Evolutionary conservation across 176 grass and related monocot genomes (phyloP).

Genomic region (Puya raimondii): DNA sequence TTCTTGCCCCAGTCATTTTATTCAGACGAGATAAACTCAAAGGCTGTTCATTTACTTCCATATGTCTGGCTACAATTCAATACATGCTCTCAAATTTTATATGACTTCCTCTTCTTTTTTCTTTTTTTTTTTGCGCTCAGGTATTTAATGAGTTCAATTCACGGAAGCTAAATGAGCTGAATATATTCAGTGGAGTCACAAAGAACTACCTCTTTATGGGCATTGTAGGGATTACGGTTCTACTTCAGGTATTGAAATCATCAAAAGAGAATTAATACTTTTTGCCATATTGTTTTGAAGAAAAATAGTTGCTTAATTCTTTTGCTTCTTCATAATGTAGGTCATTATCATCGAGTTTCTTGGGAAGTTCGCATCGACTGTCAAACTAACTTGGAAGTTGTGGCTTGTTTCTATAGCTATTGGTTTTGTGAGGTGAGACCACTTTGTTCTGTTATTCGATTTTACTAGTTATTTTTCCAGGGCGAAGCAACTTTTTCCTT

Average conservation of each 20-base stretch:
- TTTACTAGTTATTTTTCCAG: conserved; percentile 14
- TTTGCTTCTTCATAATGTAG: conserved; percentile 28
- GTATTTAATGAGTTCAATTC: conserved; percentile 91
- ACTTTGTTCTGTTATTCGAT: neutral
- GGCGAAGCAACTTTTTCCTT: too few species aligned
- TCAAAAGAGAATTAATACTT: neutral
- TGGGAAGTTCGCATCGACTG: conserved; percentile 72
- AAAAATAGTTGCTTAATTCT: conserved; percentile 15
- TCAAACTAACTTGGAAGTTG: conserved; percentile 68
- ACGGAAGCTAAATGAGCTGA: conserved; percentile 75
- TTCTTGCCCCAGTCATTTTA: too few species aligned
- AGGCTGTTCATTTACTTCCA: neutral
- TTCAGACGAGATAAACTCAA: neutral
- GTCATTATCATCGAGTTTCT: conserved; percentile 86
- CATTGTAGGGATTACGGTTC: conserved; percentile 48
- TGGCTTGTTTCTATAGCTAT: conserved; percentile 75
- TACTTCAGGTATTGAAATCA: conserved; percentile 58
- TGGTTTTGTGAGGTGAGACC: conserved; percentile 41
- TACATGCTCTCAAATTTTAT: neutral
- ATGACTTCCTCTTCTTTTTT: neutral
- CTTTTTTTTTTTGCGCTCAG: conserved; percentile 21
- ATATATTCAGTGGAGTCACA: conserved; percentile 68
- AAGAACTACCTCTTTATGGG: conserved; percentile 62
- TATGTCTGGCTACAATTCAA: conserved; percentile 1
- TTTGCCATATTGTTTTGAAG: neutral